These are phyloP conservation scores for Thalassiosira profunda DNA, from an alignment of 108 stramenopile species.

Conservation along the genomic window DNA sequence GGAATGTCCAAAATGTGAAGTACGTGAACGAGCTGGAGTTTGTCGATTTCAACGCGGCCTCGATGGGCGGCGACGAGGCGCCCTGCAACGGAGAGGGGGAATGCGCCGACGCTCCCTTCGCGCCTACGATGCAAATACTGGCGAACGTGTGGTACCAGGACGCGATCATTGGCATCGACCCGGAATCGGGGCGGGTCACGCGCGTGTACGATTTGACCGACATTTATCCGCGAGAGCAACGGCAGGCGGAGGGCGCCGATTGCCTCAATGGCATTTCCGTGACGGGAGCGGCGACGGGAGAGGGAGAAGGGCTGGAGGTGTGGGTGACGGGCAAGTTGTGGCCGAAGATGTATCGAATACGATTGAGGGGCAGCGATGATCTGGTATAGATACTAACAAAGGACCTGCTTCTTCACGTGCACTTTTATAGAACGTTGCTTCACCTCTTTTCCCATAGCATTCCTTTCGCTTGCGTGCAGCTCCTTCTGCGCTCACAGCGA, in stretches of 20 bases:
- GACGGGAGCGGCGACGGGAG: conserved; percentile 16
- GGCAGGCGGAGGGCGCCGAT: conserved; percentile 49
- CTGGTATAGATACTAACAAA: no score
- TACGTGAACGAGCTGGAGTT: conserved; percentile 83
- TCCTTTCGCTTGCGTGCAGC: no score
- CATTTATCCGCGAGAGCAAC: conserved; percentile 36
- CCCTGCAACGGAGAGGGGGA: conserved; percentile 52
- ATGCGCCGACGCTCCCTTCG: conserved; percentile 17
- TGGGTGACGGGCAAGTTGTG: conserved; percentile 85
- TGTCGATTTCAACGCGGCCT: conserved; percentile 30
- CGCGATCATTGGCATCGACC: conserved; percentile 68
- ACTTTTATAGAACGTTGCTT: no score
- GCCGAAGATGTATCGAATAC: conserved; percentile 71
- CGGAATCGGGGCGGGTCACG: conserved; percentile 57
- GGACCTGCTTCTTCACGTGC: no score
- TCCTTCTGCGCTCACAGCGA: not conserved
- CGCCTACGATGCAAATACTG: conserved; percentile 58
- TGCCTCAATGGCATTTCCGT: conserved; percentile 84
- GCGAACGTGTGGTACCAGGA: conserved; percentile 84
- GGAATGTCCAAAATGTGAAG: conserved; percentile 15
- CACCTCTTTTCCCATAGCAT: no score
- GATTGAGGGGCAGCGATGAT: no score
- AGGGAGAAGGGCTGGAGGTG: conserved; percentile 47
- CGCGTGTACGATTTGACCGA: conserved; percentile 61
- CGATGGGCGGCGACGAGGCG: conserved; percentile 62